A percentile compares a stretch with the other conserved stretches of the same genome.
These are phyloP conservation scores for Kwoniella heveanensis DNA, from an alignment of 768 basidiomycete genomes.

Conservation along the genomic window DNA sequence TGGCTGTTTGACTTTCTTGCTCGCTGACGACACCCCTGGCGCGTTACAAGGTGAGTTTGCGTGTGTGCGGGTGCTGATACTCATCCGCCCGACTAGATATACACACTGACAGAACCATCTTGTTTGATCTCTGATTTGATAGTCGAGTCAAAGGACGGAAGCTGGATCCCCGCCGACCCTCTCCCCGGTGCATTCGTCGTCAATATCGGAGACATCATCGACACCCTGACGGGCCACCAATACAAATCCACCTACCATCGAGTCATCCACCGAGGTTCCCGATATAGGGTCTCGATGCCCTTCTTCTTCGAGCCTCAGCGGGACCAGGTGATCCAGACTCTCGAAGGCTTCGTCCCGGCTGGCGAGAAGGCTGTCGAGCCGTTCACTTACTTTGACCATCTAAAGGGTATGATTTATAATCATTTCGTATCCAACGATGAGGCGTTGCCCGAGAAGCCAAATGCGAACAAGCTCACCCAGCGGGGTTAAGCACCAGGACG, in stretches of 20 bases:
- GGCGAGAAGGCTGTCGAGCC: constrained; percentile 26
- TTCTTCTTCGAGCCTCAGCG: constrained; percentile 35
- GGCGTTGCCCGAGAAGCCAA: constrained; percentile 27
- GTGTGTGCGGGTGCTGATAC: neutral
- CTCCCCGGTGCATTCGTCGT: constrained; percentile 38
- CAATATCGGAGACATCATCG: constrained; percentile 41
- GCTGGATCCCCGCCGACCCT: constrained; percentile 39
- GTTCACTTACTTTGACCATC: constrained; percentile 34
- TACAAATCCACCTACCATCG: constrained; percentile 41
- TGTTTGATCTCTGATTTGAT: neutral
- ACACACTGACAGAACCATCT: too few species aligned
- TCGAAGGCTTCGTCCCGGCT: constrained; percentile 13
- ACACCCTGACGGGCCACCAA: constrained; percentile 31
- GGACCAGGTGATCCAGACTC: constrained; percentile 23
- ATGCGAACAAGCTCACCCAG: constrained; percentile 29
- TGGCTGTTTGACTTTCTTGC: constrained; percentile 37
- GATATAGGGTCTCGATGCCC: constrained; percentile 35
- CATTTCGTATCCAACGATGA: constrained; percentile 31
- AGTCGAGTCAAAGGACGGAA: constrained; percentile 37
- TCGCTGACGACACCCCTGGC: constrained; percentile 35
- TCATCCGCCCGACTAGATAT: too few species aligned
- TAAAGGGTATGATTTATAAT: constrained; percentile 34
- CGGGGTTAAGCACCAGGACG: too few species aligned
- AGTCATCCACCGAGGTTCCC: constrained; percentile 34
- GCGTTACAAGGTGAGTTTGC: constrained; percentile 26